Evolutionary conservation across 73 alveolate genomes (phyloP).

Genomic region (Uronychia setigera): DNA sequence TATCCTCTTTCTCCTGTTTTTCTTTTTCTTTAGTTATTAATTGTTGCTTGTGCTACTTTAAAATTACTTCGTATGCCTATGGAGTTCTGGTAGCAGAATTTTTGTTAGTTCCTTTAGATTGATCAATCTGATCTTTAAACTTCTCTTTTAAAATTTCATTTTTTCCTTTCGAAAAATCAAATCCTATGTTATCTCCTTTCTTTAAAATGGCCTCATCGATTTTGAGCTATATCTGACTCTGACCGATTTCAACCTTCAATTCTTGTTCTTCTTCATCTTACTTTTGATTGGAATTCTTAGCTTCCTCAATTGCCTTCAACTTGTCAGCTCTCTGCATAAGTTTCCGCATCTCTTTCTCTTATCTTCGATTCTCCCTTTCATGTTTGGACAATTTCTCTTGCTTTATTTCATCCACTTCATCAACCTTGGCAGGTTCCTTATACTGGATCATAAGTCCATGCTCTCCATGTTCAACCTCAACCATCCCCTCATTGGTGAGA

Average conservation of each 20-base stretch:
- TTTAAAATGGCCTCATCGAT: background rate
- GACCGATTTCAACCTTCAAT: background rate
- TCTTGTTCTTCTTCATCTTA: background rate
- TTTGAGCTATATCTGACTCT: background rate
- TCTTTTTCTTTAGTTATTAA: background rate
- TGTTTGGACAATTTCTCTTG: too few relatives aligned
- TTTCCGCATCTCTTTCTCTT: background rate
- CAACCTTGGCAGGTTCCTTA: too few relatives aligned
- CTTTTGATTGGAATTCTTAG: background rate
- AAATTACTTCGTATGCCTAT: background rate
- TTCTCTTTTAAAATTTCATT: background rate
- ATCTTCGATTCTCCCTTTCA: too few relatives aligned
- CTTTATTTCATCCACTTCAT: too few relatives aligned
- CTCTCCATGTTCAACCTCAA: too few relatives aligned
- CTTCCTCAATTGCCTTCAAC: background rate
- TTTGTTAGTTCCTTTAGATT: too few relatives aligned
- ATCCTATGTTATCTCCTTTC: too few relatives aligned
- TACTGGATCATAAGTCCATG: too few relatives aligned
- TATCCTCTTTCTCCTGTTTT: background rate
- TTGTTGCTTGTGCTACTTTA: background rate
- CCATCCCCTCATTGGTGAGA: too few relatives aligned
- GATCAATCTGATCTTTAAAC: background rate
- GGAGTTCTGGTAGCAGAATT: too few relatives aligned
- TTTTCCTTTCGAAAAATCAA: background rate
- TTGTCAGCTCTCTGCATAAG: background rate